Evolutionary conservation across 1,284 basidiomycete genomes (phyloP).

Genomic region (Rhodotorula sp.): DNA sequence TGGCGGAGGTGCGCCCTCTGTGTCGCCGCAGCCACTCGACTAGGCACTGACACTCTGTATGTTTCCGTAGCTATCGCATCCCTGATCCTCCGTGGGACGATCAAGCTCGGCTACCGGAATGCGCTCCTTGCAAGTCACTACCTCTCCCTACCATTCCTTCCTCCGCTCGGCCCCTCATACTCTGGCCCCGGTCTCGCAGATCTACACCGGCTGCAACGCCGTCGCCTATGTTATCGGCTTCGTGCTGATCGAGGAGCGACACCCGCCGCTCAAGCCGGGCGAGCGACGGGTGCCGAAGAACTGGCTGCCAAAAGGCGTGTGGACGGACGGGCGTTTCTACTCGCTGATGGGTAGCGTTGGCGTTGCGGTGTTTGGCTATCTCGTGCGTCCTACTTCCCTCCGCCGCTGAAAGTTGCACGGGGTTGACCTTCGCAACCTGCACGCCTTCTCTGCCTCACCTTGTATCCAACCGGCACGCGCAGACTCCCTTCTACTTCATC

Average conservation of each 20-base stretch:
- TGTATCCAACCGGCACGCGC: no score
- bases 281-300: slow-evolving; percentile 14
- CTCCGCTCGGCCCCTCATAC: no score
- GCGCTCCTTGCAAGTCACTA: slow-evolving; percentile 15
- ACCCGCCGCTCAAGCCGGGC: slow-evolving; percentile 14
- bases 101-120: slow-evolving; percentile 23
- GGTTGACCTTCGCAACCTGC: background rate
- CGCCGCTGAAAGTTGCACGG: background rate
- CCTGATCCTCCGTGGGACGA: slow-evolving; percentile 19
- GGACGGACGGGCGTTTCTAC: slow-evolving; percentile 18
- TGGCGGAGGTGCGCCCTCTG: slow-evolving; percentile 16
- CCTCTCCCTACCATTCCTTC: no score
- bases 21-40: no score
- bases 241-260: slow-evolving; percentile 13
- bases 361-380: slow-evolving; percentile 16
- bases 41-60: background rate
- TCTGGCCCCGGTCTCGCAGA: background rate
- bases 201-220: slow-evolving; percentile 25
- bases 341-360: slow-evolving; percentile 3
- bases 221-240: slow-evolving; percentile 12
- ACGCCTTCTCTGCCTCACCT: no score
- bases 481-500: slow-evolving; percentile 20
- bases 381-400: slow-evolving; percentile 13
- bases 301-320: slow-evolving; percentile 27
- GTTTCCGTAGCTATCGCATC: background rate